Conservation (phyloP, 139 green algal genomes). For the Auxenochlorella protothecoides region DNA sequence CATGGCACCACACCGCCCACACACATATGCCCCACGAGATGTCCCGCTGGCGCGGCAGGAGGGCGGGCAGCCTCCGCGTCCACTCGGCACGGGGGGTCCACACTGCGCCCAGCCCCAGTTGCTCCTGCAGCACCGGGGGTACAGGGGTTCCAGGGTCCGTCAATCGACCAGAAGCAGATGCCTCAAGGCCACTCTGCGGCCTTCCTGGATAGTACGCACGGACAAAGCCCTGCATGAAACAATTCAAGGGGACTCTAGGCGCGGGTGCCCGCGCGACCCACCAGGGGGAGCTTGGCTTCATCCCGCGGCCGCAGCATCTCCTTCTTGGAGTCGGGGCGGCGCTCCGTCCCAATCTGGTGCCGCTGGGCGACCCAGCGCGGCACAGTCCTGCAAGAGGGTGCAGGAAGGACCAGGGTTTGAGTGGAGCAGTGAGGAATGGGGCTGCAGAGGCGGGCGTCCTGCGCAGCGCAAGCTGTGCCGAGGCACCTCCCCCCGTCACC, state of each 20-base stretch:
- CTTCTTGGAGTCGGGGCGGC: slow-evolving; percentile 16
- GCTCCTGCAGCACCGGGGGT: slow-evolving; percentile 7
- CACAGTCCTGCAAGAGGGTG: background rate
- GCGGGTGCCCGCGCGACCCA: background rate
- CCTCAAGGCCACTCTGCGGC: background rate
- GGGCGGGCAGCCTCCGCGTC: background rate
- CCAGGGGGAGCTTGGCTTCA: slow-evolving; percentile 18
- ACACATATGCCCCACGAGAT: slow-evolving; percentile 21
- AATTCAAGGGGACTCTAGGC: background rate
- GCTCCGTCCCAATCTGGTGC: background rate
- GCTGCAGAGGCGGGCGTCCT: no score
- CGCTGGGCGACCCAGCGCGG: slow-evolving; percentile 2
- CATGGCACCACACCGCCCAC: background rate
- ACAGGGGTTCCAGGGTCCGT: background rate
- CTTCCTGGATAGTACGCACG: background rate
- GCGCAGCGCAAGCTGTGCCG: background rate
- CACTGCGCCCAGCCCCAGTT: slow-evolving; percentile 14
- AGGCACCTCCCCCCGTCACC: background rate
- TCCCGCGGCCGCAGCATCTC: slow-evolving; percentile 14
- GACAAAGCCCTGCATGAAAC: background rate
- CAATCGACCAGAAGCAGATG: background rate
- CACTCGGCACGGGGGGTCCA: background rate
- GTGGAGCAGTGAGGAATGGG: no score
- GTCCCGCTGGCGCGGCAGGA: background rate
- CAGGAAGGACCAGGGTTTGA: background rate